Conservation (phyloP, 352 stramenopile species). For the Phytophthora sansomeana region DNA sequence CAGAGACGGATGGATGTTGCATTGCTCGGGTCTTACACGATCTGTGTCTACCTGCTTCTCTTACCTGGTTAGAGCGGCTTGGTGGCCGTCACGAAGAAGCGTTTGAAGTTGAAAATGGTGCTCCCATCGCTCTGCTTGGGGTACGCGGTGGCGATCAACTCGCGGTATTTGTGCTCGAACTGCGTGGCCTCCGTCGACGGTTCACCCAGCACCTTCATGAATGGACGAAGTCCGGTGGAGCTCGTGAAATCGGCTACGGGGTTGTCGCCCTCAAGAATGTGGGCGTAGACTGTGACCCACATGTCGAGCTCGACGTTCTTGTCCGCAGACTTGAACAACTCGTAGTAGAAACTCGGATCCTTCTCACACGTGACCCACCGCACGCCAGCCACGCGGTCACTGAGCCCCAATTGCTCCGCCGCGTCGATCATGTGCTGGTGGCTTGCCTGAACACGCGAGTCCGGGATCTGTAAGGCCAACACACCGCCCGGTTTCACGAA, state of each 20-base stretch:
- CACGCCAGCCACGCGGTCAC: conserved; percentile 50
- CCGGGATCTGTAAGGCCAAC: conserved; percentile 79
- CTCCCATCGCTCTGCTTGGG: conserved; percentile 60
- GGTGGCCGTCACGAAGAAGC: conserved; percentile 71
- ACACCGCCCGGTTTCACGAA: conserved; percentile 74
- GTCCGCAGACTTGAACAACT: too few species aligned
- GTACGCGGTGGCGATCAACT: conserved; percentile 66
- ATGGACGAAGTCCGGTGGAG: conserved; percentile 68
- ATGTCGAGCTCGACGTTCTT: conserved; percentile 74
- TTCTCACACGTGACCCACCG: conserved; percentile 77
- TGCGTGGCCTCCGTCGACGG: conserved; percentile 27
- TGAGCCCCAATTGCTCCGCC: conserved; percentile 46
- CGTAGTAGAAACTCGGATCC: conserved; percentile 75
- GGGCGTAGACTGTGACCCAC: conserved; percentile 70
- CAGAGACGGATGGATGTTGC: too few species aligned
- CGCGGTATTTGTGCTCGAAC: conserved; percentile 66
- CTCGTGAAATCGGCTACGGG: conserved; percentile 76
- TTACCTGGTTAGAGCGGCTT: too few species aligned
- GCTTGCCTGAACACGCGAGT: conserved; percentile 64
- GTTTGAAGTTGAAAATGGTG: conserved; percentile 75
- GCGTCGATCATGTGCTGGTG: conserved; percentile 68
- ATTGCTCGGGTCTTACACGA: too few species aligned
- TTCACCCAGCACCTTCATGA: conserved; percentile 58
- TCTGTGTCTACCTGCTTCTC: too few species aligned
- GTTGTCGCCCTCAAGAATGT: conserved; percentile 69